A percentile compares a stretch with the other conserved stretches of the same genome.
Conservation (phyloP, 163 green algal genomes). For the Prototheca wickerhamii region DNA sequence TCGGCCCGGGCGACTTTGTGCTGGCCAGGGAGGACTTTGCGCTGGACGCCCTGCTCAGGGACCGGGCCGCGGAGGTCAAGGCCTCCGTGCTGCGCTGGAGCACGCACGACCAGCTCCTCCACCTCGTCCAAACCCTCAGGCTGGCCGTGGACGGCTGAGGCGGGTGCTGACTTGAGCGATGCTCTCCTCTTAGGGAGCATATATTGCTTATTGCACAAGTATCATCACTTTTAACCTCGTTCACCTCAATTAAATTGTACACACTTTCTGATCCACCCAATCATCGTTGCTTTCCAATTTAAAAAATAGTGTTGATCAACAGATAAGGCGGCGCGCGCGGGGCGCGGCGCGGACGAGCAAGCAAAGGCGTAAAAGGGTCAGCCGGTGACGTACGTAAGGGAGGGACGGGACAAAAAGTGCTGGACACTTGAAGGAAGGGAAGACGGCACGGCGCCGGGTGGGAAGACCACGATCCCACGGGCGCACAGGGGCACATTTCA, state of each 20-base stretch:
- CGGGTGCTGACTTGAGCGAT: background rate
- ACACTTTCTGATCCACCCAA: background rate
- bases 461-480: too few relatives aligned
- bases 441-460: too few relatives aligned
- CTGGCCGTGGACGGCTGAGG: background rate
- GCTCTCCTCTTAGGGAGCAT: background rate
- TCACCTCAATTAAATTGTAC: background rate
- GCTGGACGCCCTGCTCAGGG: conserved; percentile 16
- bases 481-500: too few relatives aligned
- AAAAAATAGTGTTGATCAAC: too few relatives aligned
- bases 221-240: background rate
- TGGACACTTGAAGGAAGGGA: too few relatives aligned
- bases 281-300: too few relatives aligned
- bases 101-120: conserved; percentile 18
- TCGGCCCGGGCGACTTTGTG: conserved; percentile 55
- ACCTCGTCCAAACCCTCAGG: background rate
- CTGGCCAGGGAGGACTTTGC: conserved; percentile 39
- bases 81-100: conserved; percentile 6
- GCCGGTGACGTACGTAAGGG: too few relatives aligned
- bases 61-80: background rate
- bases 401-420: too few relatives aligned
- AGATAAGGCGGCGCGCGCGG: too few relatives aligned
- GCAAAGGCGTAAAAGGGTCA: too few relatives aligned
- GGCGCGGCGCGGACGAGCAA: too few relatives aligned
- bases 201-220: background rate